A percentile compares a stretch with the other conserved stretches of the same genome.
phyloP scores from a whole-genome alignment of 1,284 basidiomycete species.

The Volvariella surrecta region DNA sequence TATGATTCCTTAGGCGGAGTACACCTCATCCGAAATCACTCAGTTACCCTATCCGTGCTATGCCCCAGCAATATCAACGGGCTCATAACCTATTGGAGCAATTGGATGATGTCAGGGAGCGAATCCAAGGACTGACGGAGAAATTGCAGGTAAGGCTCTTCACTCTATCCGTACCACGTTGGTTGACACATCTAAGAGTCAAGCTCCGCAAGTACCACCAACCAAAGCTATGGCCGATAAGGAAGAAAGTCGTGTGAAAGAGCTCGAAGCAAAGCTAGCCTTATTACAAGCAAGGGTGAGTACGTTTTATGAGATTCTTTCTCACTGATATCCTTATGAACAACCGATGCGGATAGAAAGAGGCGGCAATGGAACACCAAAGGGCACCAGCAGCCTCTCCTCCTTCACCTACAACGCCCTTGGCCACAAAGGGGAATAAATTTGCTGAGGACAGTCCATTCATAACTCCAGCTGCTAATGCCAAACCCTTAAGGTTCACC shows the following conservation, averaged over 20 bases:
- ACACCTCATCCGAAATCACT: constrained; percentile 6
- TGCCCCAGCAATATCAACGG: constrained; percentile 61
- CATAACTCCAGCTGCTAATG: constrained; percentile 44
- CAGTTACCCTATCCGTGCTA: constrained; percentile 57
- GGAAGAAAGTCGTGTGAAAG: constrained; percentile 50
- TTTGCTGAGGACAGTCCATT: constrained; percentile 37
- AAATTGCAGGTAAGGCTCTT: constrained; percentile 37
- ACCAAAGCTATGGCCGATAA: constrained; percentile 36
- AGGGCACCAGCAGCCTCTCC: background rate
- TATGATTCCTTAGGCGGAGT: constrained; percentile 10
- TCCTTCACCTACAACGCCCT: too few species aligned
- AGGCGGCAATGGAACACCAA: background rate
- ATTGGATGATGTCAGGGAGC: constrained; percentile 39
- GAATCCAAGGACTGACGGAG: constrained; percentile 40
- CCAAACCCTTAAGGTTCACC: constrained; percentile 45
- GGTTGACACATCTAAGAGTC: constrained; percentile 20
- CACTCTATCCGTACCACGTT: constrained; percentile 3
- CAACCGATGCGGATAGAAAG: background rate
- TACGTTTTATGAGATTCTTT: constrained; percentile 3
- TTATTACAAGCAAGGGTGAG: constrained; percentile 44
- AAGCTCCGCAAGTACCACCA: constrained; percentile 24
- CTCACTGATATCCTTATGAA: constrained; percentile 1
- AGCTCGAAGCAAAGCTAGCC: constrained; percentile 41
- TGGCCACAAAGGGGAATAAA: too few species aligned
- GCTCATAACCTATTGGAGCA: constrained; percentile 45